Evolutionary conservation across 768 basidiomycete species (phyloP).

Genomic region (Gloeopeniophorella convolvens): DNA sequence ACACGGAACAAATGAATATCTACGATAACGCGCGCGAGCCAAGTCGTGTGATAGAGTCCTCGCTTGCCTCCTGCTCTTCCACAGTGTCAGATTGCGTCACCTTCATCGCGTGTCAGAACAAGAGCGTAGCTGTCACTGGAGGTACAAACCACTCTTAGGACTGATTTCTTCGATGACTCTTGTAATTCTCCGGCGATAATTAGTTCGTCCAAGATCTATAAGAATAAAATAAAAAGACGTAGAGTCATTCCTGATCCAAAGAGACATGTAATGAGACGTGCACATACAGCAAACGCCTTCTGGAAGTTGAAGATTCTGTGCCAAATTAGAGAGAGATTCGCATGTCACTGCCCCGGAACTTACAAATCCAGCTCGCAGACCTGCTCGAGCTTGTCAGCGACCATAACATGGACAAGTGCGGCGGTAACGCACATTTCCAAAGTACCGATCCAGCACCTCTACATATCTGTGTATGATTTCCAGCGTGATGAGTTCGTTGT

Average conservation of each 20-base stretch:
- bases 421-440: constrained; percentile 69
- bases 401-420: not conserved
- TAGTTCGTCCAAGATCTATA: constrained; percentile 83
- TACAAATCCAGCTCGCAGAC: constrained; percentile 92
- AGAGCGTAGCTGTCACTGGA: not conserved
- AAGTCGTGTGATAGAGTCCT: constrained; percentile 73
- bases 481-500: constrained; percentile 89
- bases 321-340: constrained; percentile 8
- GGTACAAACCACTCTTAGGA: constrained; percentile 48
- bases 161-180: constrained; percentile 78
- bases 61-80: constrained; percentile 80
- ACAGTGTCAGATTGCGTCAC: constrained; percentile 81
- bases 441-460: constrained; percentile 77
- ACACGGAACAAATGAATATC: not conserved
- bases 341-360: constrained; percentile 23
- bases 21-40: constrained; percentile 53
- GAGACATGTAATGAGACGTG: no score
- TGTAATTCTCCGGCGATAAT: constrained; percentile 92
- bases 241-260: no score
- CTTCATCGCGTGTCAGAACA: constrained; percentile 31
- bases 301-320: constrained; percentile 95
- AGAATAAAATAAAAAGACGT: not conserved
- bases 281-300: constrained; percentile 78
- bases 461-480: constrained; percentile 95
- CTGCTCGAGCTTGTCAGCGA: constrained; percentile 31